These are phyloP conservation scores for Xylariomycetidae sp. DNA, from an alignment of 2,329 filamentous ascomycete genomes.

Conservation along the genomic window DNA sequence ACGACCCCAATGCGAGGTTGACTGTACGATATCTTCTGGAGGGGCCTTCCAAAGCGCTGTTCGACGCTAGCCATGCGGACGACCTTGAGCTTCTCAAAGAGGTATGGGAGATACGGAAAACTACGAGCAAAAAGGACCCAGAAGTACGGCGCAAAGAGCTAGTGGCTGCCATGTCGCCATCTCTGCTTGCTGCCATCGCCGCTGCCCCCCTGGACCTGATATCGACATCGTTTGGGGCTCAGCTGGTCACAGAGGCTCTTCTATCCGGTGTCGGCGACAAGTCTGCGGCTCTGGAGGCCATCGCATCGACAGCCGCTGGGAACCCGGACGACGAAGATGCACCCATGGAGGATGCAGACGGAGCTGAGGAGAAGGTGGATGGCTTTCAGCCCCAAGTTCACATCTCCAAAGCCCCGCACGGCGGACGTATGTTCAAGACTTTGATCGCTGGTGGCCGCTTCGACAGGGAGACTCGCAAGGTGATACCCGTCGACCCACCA, in stretches of 20 bases:
- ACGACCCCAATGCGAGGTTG: constrained; percentile 58
- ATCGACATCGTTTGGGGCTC: constrained; percentile 74
- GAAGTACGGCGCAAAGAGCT: constrained; percentile 71
- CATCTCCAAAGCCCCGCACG: constrained; percentile 54
- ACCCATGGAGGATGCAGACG: constrained; percentile 22
- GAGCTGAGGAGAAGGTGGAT: constrained; percentile 29
- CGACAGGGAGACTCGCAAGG: constrained; percentile 64
- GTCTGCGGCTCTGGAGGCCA: constrained; percentile 62
- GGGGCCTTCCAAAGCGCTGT: constrained; percentile 54
- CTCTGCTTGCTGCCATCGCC: constrained; percentile 68
- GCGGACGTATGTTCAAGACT: constrained; percentile 82
- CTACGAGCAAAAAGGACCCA: constrained; percentile 89
- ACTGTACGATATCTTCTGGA: constrained; percentile 79
- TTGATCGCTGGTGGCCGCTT: constrained; percentile 86
- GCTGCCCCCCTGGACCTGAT: constrained; percentile 63
- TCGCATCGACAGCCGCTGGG: constrained; percentile 57
- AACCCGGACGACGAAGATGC: constrained; percentile 34
- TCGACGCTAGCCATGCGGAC: constrained; percentile 54
- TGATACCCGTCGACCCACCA: constrained; percentile 67
- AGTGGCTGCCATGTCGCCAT: constrained; percentile 64
- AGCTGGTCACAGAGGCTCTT: constrained; percentile 77
- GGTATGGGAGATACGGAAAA: constrained; percentile 70
- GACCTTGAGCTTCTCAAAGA: constrained; percentile 70
- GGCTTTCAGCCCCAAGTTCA: constrained; percentile 39
- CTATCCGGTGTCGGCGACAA: constrained; percentile 73